phyloP scores from a whole-genome alignment of 2,329 filamentous ascomycete species.

The Samsoniella hepiali region DNA sequence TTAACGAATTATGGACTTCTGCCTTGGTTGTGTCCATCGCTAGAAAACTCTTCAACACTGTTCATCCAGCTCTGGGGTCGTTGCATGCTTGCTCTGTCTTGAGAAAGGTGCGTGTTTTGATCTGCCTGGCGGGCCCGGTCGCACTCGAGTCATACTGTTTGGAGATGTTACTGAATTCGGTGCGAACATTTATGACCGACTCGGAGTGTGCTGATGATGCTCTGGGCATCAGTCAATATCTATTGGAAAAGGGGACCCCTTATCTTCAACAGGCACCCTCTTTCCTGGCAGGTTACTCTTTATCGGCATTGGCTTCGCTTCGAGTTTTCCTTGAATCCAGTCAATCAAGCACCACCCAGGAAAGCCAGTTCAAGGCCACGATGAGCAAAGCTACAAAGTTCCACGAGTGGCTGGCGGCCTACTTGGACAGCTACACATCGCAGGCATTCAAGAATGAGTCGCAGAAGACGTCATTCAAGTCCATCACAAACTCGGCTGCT shows the following conservation, averaged over 20 bases:
- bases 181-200: constrained; percentile 76
- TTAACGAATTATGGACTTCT: constrained; percentile 69
- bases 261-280: constrained; percentile 65
- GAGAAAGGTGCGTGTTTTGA: constrained; percentile 77
- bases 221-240: constrained; percentile 79
- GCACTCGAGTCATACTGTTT: constrained; percentile 78
- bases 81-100: constrained; percentile 83
- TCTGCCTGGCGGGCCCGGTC: constrained; percentile 71
- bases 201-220: constrained; percentile 87
- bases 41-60: constrained; percentile 73
- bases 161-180: constrained; percentile 82
- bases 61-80: constrained; percentile 80
- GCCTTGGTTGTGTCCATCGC: constrained; percentile 70
- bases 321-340: constrained; percentile 70
- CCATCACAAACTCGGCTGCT: constrained; percentile 66
- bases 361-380: constrained; percentile 75
- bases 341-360: constrained; percentile 78
- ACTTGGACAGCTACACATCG: constrained; percentile 62
- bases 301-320: constrained; percentile 77
- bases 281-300: constrained; percentile 75
- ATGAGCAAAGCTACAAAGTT: constrained; percentile 74
- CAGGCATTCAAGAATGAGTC: constrained; percentile 45
- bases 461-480: constrained; percentile 57
- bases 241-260: constrained; percentile 64
- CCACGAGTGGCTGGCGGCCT: constrained; percentile 72